phyloP scores from a whole-genome alignment of 169 alveolate species.

The Plasmodium relictum region DNA sequence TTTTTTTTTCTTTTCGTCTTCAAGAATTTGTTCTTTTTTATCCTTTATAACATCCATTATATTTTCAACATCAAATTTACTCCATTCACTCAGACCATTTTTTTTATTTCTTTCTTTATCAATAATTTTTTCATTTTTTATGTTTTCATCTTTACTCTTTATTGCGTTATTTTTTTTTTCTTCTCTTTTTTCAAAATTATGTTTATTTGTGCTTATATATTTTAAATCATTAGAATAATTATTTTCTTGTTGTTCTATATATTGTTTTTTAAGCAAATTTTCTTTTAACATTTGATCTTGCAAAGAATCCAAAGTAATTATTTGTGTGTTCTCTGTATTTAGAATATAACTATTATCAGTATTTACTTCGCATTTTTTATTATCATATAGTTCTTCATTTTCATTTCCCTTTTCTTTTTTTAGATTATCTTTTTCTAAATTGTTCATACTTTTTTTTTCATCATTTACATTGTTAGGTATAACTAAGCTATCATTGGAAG shows the following conservation, averaged over 20 bases:
- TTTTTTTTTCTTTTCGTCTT: background rate
- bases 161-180: background rate
- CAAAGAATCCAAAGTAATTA: background rate
- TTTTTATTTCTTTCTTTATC: background rate
- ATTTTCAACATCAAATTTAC: too few species aligned
- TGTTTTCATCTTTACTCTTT: background rate
- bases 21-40: background rate
- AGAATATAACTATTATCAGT: background rate
- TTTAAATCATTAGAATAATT: background rate
- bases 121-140: background rate
- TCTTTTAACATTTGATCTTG: background rate
- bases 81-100: background rate
- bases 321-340: background rate
- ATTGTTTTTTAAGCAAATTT: background rate
- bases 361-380: background rate
- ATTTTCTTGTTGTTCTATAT: background rate
- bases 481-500: slow-evolving; percentile 1
- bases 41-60: background rate
- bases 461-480: background rate
- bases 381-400: background rate
- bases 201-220: background rate
- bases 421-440: background rate
- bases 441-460: too few species aligned
- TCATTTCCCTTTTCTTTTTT: slow-evolving; percentile 12
- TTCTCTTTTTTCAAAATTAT: background rate